Evolutionary conservation across 2,329 filamentous ascomycete genomes (phyloP).

Genomic region (Shiraia sp.): DNA sequence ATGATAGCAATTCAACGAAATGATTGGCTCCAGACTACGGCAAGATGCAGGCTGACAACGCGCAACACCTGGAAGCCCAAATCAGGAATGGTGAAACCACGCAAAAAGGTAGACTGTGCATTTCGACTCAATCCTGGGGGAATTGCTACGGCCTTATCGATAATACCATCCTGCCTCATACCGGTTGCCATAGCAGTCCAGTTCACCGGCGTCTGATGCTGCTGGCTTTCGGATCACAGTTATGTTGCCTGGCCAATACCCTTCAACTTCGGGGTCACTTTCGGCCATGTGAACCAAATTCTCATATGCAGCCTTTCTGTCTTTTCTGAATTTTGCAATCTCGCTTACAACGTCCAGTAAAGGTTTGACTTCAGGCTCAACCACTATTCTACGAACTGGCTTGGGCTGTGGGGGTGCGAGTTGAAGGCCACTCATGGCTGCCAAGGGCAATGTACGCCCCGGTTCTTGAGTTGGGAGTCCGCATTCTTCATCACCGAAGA

Average conservation of each 20-base stretch:
- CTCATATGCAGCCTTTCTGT: slow-evolving; percentile 56
- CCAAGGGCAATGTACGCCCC: slow-evolving; percentile 50
- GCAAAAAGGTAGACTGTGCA: background rate
- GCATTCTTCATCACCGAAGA: slow-evolving; percentile 63
- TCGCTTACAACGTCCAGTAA: slow-evolving; percentile 56
- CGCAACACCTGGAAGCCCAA: background rate
- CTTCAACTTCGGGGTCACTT: slow-evolving; percentile 51
- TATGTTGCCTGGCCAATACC: slow-evolving; percentile 63
- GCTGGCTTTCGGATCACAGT: slow-evolving; percentile 56
- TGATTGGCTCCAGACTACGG: slow-evolving; percentile 6
- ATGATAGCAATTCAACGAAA: slow-evolving; percentile 8
- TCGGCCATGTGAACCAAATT: slow-evolving; percentile 33
- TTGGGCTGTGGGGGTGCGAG: slow-evolving; percentile 22
- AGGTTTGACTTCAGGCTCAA: slow-evolving; percentile 13
- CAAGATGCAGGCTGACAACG: slow-evolving; percentile 7
- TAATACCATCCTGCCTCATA: slow-evolving; percentile 59
- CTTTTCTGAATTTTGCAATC: slow-evolving; percentile 58
- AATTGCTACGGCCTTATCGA: slow-evolving; percentile 35
- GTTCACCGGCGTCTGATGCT: slow-evolving; percentile 46
- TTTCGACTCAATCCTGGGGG: background rate
- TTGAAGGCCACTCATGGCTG: slow-evolving; percentile 51
- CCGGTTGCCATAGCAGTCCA: slow-evolving; percentile 58
- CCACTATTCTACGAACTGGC: slow-evolving; percentile 7
- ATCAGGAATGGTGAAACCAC: background rate
- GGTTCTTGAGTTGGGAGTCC: slow-evolving; percentile 53